Percentiles rank a stretch among this genome's conserved stretches.
phyloP scores from a whole-genome alignment of 176 grass and related monocot species.

The Aegilops tauschii region DNA sequence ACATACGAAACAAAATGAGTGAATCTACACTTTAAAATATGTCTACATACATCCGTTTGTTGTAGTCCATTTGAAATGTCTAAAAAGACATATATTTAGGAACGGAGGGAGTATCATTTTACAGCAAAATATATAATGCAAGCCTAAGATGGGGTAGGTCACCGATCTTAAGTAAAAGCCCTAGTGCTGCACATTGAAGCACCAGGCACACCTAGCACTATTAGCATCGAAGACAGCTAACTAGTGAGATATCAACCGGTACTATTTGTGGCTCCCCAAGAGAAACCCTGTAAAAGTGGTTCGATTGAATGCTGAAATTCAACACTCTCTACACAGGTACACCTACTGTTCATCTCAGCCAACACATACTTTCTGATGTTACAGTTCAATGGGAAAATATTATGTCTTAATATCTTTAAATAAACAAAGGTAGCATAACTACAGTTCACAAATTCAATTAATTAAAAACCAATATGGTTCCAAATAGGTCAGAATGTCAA shows the following conservation, averaged over 20 bases:
- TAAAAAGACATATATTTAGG: too few relatives aligned
- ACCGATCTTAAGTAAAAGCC: neutral
- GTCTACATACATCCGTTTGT: too few relatives aligned
- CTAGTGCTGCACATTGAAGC: neutral
- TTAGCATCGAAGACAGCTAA: neutral
- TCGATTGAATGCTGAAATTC: conserved; percentile 7
- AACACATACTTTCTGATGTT: neutral
- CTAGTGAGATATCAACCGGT: neutral
- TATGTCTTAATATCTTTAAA: neutral
- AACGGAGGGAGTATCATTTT: too few relatives aligned
- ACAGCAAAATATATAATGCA: too few relatives aligned
- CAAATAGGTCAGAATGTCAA: neutral
- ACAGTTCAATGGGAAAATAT: neutral
- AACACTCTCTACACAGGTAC: conserved; percentile 1
- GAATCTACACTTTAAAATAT: too few relatives aligned
- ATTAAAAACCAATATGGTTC: neutral
- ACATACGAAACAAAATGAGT: too few relatives aligned
- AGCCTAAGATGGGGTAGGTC: too few relatives aligned
- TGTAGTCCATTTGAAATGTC: too few relatives aligned
- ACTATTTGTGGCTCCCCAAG: neutral
- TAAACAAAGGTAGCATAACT: neutral
- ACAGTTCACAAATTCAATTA: neutral
- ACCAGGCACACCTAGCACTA: conserved; percentile 3
- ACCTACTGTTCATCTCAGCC: neutral
- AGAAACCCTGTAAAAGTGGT: neutral